phyloP scores from a whole-genome alignment of 2,329 filamentous ascomycete species.

The Nothomitra cinnamomea region DNA sequence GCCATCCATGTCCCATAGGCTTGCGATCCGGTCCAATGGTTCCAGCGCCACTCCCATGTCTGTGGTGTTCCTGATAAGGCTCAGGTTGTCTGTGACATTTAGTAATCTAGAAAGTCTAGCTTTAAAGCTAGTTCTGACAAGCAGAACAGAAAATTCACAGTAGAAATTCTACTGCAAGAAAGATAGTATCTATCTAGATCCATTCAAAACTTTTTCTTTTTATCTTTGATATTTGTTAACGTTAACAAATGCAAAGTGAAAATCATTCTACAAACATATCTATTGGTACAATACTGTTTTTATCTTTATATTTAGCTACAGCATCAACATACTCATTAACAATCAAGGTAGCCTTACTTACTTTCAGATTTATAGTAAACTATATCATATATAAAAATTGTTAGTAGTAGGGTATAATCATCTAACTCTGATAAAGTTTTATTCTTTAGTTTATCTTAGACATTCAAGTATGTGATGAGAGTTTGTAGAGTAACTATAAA shows the following conservation, averaged over 20 bases:
- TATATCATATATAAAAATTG: constrained; percentile 2
- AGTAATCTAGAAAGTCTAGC: too few species aligned
- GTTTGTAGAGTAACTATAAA: too few species aligned
- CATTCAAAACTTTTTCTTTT: not conserved
- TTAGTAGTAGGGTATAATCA: not conserved
- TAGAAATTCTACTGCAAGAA: constrained; percentile 1
- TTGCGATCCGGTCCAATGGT: too few species aligned
- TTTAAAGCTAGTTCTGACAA: too few species aligned
- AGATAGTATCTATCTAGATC: not conserved
- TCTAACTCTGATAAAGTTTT: not conserved
- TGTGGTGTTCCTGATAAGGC: too few species aligned
- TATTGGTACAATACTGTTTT: constrained; percentile 2
- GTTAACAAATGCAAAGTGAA: not conserved
- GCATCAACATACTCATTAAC: not conserved
- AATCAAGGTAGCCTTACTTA: not conserved
- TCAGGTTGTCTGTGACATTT: too few species aligned
- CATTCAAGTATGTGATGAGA: too few species aligned
- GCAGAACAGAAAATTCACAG: not conserved
- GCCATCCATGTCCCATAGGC: too few species aligned
- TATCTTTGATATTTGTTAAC: not conserved
- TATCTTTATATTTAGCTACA: not conserved
- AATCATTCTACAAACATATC: not conserved
- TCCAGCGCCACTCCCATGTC: too few species aligned
- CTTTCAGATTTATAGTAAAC: not conserved
- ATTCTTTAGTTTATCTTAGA: too few species aligned